Evolutionary conservation across 2,329 filamentous ascomycete genomes (phyloP), one percentile per base, ranked within the genome.

Genomic region (Alternaria sp.): DNA sequence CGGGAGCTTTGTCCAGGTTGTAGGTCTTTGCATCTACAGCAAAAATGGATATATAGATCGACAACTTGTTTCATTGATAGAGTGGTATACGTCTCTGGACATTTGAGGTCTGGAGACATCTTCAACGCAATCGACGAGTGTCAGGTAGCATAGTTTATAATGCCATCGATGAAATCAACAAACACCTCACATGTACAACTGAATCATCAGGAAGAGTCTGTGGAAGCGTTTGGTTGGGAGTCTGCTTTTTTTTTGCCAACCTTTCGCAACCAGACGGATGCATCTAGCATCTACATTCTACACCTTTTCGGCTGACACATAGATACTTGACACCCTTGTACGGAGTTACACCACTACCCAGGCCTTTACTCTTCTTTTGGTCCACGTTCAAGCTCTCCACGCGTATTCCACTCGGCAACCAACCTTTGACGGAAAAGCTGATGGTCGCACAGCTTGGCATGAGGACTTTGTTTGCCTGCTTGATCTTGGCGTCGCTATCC

Each of bases 241-340:
- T 30, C 14, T 48, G 32, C 20, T 18, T 49, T 26, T 5, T 8
- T 26, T 20, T 20, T 42, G 20, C 12, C 39, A 24, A 12, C 12
- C 28, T 1, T 22, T 54, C 7, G 5, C 30, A 34, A n/a, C 30
- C 20, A 7, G 16, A 30, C 8, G 24, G 18, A 12, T 24, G 16
- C 8, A 26, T 47, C 48, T 57, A 76, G 61, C 74, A 76, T 39
- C 75, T 64, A 57, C 69, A 70, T 61, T 86, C 84, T 5, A 86
- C 77, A 0, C 88, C 88, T 65, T 81, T 81, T 59, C 81, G 79
- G 74, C 86, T 88, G 12, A 89, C 86, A 68, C 94, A 97, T 70
- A 99, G 78, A 79, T 99, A 99, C 81, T 99, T 99, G 67, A 99
- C 95, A 1, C 95, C 95, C 81, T 98, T 99, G 80, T 97, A 98